Evolutionary conservation across 2,329 filamentous ascomycete genomes (phyloP).

Genomic region (Claviceps purpurea): DNA sequence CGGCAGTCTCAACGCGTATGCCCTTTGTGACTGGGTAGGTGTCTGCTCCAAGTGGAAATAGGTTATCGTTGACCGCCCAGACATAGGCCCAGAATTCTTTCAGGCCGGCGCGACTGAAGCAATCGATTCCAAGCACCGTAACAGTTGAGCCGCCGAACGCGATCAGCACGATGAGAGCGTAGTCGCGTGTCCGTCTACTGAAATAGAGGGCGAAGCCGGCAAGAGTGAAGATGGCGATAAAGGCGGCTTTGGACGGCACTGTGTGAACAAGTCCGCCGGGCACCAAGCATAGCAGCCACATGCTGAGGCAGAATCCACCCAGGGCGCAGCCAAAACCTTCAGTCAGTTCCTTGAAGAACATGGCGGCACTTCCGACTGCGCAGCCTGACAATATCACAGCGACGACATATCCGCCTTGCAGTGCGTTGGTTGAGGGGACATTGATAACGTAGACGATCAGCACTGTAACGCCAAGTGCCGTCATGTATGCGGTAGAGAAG

Average conservation of each 20-base stretch:
- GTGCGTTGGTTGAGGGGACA: constrained; percentile 56
- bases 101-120: constrained; percentile 74
- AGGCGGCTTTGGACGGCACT: constrained; percentile 50
- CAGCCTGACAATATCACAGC: constrained; percentile 61
- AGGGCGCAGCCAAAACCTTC: constrained; percentile 73
- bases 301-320: constrained; percentile 71
- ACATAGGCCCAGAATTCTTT: constrained; percentile 96
- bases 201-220: constrained; percentile 63
- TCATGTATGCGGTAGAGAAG: constrained; percentile 63
- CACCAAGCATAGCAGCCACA: constrained; percentile 78
- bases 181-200: constrained; percentile 62
- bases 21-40: constrained; percentile 80
- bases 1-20: constrained; percentile 73
- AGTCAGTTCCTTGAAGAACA: constrained; percentile 73
- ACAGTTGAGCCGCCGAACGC: constrained; percentile 73
- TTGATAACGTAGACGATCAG: constrained; percentile 84
- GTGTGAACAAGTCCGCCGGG: constrained; percentile 59
- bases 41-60: constrained; percentile 63
- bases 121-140: constrained; percentile 75
- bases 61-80: constrained; percentile 66
- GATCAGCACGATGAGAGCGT: constrained; percentile 62
- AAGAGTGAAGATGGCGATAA: constrained; percentile 61
- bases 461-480: constrained; percentile 61
- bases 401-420: constrained; percentile 80
- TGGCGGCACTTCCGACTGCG: constrained; percentile 57